phyloP scores from a whole-genome alignment of 257 asterid genomes.

The Lithospermum erythrorhizon region DNA sequence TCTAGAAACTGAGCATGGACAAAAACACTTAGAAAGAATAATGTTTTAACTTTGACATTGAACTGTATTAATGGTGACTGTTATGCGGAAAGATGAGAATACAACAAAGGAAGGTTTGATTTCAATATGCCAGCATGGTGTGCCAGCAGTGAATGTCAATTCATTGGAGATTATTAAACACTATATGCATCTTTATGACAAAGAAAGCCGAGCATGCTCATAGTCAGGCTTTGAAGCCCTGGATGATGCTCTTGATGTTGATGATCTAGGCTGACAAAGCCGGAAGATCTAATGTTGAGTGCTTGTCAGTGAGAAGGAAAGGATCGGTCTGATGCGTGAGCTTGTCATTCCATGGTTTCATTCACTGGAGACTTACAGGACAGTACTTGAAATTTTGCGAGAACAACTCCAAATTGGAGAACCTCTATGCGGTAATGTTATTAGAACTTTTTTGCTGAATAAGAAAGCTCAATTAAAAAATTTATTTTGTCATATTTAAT shows the following conservation, averaged over 20 bases:
- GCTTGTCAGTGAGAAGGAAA: conserved; percentile 36
- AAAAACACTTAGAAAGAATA: conserved; percentile 27
- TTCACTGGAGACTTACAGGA: conserved; percentile 35
- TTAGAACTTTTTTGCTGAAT: not conserved
- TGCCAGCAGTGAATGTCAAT: conserved; percentile 31
- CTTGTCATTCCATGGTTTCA: conserved; percentile 32
- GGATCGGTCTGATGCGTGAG: conserved; percentile 39
- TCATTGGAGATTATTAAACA: conserved; percentile 35
- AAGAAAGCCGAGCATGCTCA: conserved; percentile 29
- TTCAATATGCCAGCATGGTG: conserved; percentile 26
- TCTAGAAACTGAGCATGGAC: conserved; percentile 35
- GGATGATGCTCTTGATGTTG: conserved; percentile 37
- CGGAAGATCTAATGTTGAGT: conserved; percentile 38
- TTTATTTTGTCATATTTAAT: not conserved
- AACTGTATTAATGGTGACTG: conserved; percentile 32
- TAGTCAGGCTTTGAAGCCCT: conserved; percentile 26
- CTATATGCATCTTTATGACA: conserved; percentile 27
- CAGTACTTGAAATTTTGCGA: conserved; percentile 28
- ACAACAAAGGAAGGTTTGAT: conserved; percentile 31
- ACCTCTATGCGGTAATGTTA: conserved; percentile 26
- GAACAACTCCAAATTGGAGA: conserved; percentile 28
- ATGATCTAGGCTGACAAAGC: conserved; percentile 34
- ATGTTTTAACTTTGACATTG: conserved; percentile 34
- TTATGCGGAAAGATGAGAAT: conserved; percentile 27
- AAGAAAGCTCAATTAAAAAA: not conserved